Evolutionary conservation across 2,329 filamentous ascomycete species (phyloP).

Genomic region (Penicillium aurantiogriseum): DNA sequence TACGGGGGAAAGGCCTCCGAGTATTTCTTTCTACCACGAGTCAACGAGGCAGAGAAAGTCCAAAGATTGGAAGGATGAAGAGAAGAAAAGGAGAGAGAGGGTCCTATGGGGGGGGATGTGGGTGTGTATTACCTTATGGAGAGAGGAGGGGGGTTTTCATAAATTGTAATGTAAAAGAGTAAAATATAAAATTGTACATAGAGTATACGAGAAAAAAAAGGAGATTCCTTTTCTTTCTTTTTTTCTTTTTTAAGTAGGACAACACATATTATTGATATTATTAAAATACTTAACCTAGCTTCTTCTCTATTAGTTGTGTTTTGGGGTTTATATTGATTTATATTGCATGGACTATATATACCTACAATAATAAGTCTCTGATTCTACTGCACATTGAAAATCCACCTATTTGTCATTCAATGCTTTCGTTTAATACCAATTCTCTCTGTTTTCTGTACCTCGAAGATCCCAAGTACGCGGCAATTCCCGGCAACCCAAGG

Average conservation of each 20-base stretch:
- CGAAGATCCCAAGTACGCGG: slow-evolving; percentile 12
- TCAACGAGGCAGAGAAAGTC: slow-evolving; percentile 31
- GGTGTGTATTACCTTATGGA: slow-evolving; percentile 18
- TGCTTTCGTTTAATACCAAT: background rate
- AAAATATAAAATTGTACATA: background rate
- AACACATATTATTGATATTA: background rate
- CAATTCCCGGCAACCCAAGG: slow-evolving; percentile 21
- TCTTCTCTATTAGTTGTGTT: background rate
- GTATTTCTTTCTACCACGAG: slow-evolving; percentile 36
- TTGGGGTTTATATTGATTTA: too few relatives aligned
- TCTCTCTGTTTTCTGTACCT: background rate
- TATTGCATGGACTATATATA: background rate
- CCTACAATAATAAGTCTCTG: background rate
- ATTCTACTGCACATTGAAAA: background rate
- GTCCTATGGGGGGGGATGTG: slow-evolving; percentile 17
- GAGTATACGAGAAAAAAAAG: background rate
- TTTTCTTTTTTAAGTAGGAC: background rate
- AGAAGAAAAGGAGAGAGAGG: slow-evolving; percentile 23
- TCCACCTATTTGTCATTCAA: background rate
- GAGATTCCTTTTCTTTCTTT: background rate
- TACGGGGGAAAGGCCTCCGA: slow-evolving; percentile 28
- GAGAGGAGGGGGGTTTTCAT: slow-evolving; percentile 13
- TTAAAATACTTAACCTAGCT: too few relatives aligned
- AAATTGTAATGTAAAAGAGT: background rate
- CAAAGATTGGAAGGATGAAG: slow-evolving; percentile 13